A percentile compares a stretch with the other conserved stretches of the same genome.
phyloP scores from a whole-genome alignment of 2,329 filamentous ascomycete species.

The Emergomyces orientalis region DNA sequence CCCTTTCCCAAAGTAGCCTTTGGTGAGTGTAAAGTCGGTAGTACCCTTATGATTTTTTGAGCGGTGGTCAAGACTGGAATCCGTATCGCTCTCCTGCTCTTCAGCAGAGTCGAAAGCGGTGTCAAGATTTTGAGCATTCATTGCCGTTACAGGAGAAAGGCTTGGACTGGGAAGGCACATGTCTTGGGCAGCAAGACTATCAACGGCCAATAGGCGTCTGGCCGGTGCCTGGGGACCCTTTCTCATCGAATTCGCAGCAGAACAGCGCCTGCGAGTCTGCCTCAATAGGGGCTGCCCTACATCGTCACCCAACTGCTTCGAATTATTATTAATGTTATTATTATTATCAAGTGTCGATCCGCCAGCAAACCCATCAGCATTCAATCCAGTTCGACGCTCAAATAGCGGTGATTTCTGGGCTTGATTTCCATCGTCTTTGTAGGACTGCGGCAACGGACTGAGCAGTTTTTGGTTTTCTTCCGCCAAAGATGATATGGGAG shows the following conservation, averaged over 20 bases:
- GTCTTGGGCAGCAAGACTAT: constrained; percentile 69
- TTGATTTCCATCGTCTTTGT: neutral
- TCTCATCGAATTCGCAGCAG: constrained; percentile 15
- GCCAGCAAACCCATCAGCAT: neutral
- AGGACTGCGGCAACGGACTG: neutral
- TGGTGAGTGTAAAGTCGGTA: constrained; percentile 17
- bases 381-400: constrained; percentile 13
- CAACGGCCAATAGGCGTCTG: constrained; percentile 43
- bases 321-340: neutral
- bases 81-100: constrained; percentile 33
- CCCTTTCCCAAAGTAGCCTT: neutral
- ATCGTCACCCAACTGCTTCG: neutral
- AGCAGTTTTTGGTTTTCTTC: neutral
- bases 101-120: constrained; percentile 36
- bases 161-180: constrained; percentile 91
- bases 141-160: constrained; percentile 78
- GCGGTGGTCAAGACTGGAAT: constrained; percentile 39
- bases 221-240: constrained; percentile 31
- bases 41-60: constrained; percentile 33
- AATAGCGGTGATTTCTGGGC: constrained; percentile 14
- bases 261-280: neutral
- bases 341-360: neutral
- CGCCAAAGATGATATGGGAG: neutral
- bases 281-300: neutral
- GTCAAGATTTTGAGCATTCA: constrained; percentile 45